A percentile compares a stretch with the other conserved stretches of the same genome.
phyloP scores from a whole-genome alignment of 441 rosid genomes.

The Biscutella laevigata region DNA sequence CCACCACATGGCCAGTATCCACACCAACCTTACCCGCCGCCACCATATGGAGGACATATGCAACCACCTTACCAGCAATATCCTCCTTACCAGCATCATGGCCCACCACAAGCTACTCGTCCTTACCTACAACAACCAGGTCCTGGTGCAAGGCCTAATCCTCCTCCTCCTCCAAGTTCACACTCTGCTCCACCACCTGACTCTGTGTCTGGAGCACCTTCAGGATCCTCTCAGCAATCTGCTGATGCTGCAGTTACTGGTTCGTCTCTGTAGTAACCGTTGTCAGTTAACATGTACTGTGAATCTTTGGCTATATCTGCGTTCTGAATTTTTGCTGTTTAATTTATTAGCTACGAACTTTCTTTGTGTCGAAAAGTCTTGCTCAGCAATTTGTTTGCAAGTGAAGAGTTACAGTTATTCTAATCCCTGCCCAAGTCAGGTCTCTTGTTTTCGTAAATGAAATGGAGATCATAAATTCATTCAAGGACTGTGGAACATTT shows the following conservation, averaged over 20 bases:
- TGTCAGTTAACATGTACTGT: not conserved
- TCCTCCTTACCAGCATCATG: conserved; percentile 44
- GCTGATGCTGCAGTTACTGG: conserved; percentile 13
- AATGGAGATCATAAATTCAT: too few species aligned
- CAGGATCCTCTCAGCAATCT: conserved; percentile 24
- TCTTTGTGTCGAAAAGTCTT: not conserved
- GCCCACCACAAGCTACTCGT: conserved; percentile 31
- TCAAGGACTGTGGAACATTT: too few species aligned
- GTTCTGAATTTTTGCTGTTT: not conserved
- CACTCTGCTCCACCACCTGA: conserved; percentile 25
- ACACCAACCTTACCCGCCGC: conserved; percentile 33
- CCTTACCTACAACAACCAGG: conserved; percentile 39
- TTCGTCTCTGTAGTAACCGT: not conserved
- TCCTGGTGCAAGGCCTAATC: conserved; percentile 31
- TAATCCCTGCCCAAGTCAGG: too few species aligned
- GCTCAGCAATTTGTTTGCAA: not conserved
- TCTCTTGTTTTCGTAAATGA: too few species aligned
- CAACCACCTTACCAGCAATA: conserved; percentile 56
- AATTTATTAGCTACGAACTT: conserved; percentile 9
- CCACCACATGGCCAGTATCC: too few species aligned
- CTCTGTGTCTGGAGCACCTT: conserved; percentile 19
- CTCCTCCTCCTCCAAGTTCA: conserved; percentile 27
- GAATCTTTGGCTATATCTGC: not conserved
- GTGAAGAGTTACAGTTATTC: too few species aligned
- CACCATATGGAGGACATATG: conserved; percentile 47